phyloP scores from a whole-genome alignment of 2,329 filamentous ascomycete species.

The Drechslerella coelobrocha region DNA sequence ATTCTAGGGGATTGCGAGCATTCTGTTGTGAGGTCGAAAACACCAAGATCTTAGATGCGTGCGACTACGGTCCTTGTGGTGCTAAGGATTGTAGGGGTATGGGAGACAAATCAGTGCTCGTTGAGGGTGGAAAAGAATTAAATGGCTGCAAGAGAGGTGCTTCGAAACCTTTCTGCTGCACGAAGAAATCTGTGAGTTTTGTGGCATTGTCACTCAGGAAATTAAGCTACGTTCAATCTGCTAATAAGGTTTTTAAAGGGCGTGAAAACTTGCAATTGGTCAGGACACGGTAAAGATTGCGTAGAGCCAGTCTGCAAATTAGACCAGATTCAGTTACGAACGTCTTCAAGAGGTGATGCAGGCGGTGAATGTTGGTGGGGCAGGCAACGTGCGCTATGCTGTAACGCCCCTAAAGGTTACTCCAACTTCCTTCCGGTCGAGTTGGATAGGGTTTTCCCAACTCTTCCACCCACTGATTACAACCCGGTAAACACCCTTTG shows the following conservation, averaged over 20 bases:
- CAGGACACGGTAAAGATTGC: constrained; percentile 57
- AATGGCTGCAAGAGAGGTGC: constrained; percentile 29
- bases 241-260: constrained; percentile 27
- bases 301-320: constrained; percentile 57
- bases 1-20: constrained; percentile 30
- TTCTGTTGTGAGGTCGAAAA: constrained; percentile 43
- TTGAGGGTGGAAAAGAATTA: constrained; percentile 30
- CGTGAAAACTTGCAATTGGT: constrained; percentile 57
- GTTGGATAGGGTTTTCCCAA: constrained; percentile 57
- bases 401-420: constrained; percentile 55
- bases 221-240: constrained; percentile 6
- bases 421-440: constrained; percentile 58
- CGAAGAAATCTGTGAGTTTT: constrained; percentile 39
- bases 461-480: constrained; percentile 56
- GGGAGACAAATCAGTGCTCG: constrained; percentile 35
- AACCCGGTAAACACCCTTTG: constrained; percentile 16
- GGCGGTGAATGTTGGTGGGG: constrained; percentile 53
- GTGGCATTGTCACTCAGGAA: constrained; percentile 2
- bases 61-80: constrained; percentile 34
- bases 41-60: constrained; percentile 24
- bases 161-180: constrained; percentile 39
- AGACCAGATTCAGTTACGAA: constrained; percentile 55
- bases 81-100: constrained; percentile 31
- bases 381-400: constrained; percentile 57
- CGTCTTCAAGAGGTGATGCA: constrained; percentile 54